Percentiles rank a stretch among this genome's conserved stretches.
phyloP scores from a whole-genome alignment of 352 stramenopile species.

The Globisporangium barbulae region DNA sequence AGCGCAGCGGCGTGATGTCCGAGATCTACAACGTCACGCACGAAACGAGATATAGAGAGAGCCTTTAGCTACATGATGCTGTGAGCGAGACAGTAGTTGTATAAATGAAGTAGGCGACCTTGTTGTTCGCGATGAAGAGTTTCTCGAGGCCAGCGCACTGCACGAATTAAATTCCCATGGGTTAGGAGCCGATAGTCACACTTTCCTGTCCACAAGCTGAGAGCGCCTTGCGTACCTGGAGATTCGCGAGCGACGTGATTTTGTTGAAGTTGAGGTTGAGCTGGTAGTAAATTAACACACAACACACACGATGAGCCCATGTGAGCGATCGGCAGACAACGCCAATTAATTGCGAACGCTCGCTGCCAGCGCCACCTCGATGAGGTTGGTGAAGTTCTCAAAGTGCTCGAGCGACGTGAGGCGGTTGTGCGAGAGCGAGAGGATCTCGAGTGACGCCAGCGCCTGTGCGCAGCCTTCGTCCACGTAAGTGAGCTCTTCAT shows the following conservation, averaged over 20 bases:
- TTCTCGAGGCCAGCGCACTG: constrained; percentile 60
- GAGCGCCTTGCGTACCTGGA: constrained; percentile 33
- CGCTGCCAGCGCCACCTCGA: constrained; percentile 49
- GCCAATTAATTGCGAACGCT: no score
- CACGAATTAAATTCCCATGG: no score
- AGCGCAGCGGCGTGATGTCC: constrained; percentile 42
- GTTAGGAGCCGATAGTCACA: no score
- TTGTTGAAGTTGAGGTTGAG: constrained; percentile 74
- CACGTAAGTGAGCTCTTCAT: constrained; percentile 47
- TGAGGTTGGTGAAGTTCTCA: constrained; percentile 63
- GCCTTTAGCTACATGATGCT: no score
- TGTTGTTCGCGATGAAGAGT: constrained; percentile 61
- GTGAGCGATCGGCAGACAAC: not conserved
- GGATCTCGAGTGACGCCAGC: constrained; percentile 60
- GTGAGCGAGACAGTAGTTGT: no score
- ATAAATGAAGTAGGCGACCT: constrained; percentile 18
- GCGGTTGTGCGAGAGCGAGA: constrained; percentile 82
- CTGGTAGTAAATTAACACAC: constrained; percentile 15
- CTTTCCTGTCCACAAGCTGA: no score
- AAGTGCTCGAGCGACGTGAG: constrained; percentile 60
- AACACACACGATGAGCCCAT: not conserved
- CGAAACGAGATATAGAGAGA: not conserved
- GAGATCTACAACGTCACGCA: constrained; percentile 28
- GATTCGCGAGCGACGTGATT: constrained; percentile 41
- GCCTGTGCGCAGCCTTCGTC: constrained; percentile 54